Evolutionary conservation across 2,329 filamentous ascomycete species (phyloP).

Genomic region (Graphium sp.): DNA sequence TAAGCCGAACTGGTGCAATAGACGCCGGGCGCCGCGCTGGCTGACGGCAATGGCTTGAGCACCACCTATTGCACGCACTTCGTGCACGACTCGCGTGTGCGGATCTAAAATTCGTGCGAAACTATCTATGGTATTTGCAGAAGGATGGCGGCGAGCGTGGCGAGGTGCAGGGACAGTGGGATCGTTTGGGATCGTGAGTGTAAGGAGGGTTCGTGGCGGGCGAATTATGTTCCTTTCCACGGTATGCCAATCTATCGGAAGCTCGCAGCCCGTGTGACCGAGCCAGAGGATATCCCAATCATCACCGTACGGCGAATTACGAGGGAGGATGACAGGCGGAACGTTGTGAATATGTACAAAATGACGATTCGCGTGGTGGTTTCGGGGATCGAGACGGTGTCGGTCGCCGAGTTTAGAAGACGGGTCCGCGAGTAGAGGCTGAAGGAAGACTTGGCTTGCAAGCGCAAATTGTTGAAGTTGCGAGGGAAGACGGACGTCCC

Average conservation of each 20-base stretch:
- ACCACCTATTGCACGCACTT: constrained; percentile 20
- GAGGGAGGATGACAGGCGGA: background rate
- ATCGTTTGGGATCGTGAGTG: constrained; percentile 12
- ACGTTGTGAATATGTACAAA: background rate
- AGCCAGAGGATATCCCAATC: constrained; percentile 35
- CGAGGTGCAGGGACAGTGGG: constrained; percentile 15
- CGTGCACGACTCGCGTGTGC: constrained; percentile 26
- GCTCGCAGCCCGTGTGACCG: constrained; percentile 25
- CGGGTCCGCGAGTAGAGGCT: background rate
- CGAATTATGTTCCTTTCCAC: constrained; percentile 3
- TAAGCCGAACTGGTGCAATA: constrained; percentile 25
- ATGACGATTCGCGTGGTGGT: background rate
- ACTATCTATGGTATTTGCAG: constrained; percentile 11
- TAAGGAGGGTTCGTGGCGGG: constrained; percentile 1
- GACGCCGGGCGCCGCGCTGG: constrained; percentile 20
- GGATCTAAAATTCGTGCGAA: constrained; percentile 14
- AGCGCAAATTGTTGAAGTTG: constrained; percentile 2
- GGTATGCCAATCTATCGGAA: constrained; percentile 8
- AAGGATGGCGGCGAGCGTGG: constrained; percentile 13
- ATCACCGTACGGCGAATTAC: constrained; percentile 19
- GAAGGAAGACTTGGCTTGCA: background rate
- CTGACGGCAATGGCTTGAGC: constrained; percentile 20
- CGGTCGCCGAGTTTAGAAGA: background rate
- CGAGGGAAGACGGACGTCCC: constrained; percentile 26
- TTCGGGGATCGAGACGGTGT: background rate